Conservation (phyloP, 805 yeast genomes). For the Pichia exigua region DNA sequence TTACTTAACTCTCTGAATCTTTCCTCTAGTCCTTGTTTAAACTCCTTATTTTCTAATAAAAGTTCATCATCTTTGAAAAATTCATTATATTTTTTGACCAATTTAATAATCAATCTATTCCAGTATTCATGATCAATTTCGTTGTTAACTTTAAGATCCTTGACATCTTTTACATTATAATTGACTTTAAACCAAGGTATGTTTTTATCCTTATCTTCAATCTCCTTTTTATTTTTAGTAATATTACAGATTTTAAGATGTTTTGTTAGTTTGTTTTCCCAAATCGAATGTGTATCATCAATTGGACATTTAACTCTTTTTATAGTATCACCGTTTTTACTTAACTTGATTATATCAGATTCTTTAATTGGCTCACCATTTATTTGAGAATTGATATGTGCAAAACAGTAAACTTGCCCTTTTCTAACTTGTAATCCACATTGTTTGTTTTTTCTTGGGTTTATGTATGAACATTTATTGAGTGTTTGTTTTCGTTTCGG, state of each 20-base stretch:
- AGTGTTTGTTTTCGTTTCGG: not conserved
- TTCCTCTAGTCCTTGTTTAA: slow-evolving; percentile 29
- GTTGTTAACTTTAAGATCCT: not conserved
- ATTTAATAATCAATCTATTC: slow-evolving; percentile 14
- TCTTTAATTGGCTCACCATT: not conserved
- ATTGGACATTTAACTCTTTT: slow-evolving; percentile 65
- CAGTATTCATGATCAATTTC: slow-evolving; percentile 18
- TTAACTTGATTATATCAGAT: slow-evolving; percentile 12
- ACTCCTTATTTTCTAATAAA: slow-evolving; percentile 16
- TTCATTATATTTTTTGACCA: slow-evolving; percentile 11
- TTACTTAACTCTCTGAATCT: slow-evolving; percentile 45
- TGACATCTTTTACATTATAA: slow-evolving; percentile 32
- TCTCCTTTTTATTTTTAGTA: slow-evolving; percentile 26
- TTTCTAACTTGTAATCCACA: slow-evolving; percentile 57
- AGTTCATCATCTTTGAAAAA: slow-evolving; percentile 8
- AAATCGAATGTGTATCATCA: slow-evolving; percentile 67
- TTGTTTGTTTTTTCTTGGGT: slow-evolving; percentile 42
- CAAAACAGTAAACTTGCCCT: slow-evolving; percentile 49
- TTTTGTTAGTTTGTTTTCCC: slow-evolving; percentile 45
- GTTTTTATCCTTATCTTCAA: slow-evolving; percentile 23
- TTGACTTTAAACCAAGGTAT: slow-evolving; percentile 42
- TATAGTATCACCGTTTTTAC: slow-evolving; percentile 22
- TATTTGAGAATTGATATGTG: slow-evolving; percentile 34
- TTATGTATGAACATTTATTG: slow-evolving; percentile 39
- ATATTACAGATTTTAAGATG: slow-evolving; percentile 62